Evolutionary conservation across 805 yeast genomes (phyloP), one percentile per base, ranked within the genome.

Genomic region (Hanseniaspora nectarophila): DNA sequence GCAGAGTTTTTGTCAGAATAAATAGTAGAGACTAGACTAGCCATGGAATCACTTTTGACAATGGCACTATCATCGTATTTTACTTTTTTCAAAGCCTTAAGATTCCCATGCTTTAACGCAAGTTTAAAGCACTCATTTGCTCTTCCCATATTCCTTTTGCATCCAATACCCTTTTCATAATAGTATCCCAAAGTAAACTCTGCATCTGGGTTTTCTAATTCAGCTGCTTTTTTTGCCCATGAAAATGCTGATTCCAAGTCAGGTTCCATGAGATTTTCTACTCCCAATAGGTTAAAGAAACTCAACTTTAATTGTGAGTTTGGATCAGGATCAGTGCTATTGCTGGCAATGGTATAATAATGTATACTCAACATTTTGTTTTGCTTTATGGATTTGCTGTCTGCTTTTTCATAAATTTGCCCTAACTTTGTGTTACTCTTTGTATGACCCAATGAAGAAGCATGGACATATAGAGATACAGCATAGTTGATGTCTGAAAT

Each of bases 271-370:
- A 76, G 77, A n/a, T 92, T 89, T 32, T 84, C 89, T 32, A 85
- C 81, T 0, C 98, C 98, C 26, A 87, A 82, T 66, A 90, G 72
- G 64, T 90, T 92, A 97, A 97, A 92, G 1, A 97, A 96, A 65
- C 97, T 89, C 70, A 90, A 72, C 1, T 95, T 89, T 61, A 90
- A 72, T 95, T 90, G 92, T 10, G 95, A 82, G 45, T 77, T 80
- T 0, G 95, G 76, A 64, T 92, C 95, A 6, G 95, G 96, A 26
- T 33, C 7, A 16, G 13, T 13, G 4, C 81, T 81, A 29, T 81
- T 65, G 0, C 97, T 96, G 0, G 95, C 95, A 57, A 84, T 80
- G 0, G 95, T 88, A 65, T 86, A 90, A 64, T 89, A 90, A 64
- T 92, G 97, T 42, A 92, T 85, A 1, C 95, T 83, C 45, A 90